Conservation (phyloP, 495 filamentous ascomycete genomes). For the Hyphodiscus hymeniophilus region DNA sequence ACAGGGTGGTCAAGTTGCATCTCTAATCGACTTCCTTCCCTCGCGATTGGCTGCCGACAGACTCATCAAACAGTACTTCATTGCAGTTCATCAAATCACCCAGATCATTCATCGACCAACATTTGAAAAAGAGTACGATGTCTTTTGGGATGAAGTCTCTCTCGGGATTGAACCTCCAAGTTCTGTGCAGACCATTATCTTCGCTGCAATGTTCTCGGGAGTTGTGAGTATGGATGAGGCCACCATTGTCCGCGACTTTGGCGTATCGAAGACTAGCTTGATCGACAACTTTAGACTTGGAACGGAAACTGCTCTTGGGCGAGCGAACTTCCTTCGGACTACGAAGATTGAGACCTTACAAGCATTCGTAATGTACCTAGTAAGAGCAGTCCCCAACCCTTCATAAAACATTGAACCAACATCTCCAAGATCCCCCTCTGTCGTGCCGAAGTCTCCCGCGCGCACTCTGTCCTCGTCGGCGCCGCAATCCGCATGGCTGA, state of each 20-base stretch:
- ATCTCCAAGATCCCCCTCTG: slow-evolving; percentile 70
- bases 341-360: slow-evolving; percentile 65
- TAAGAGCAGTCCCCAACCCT: too few relatives aligned
- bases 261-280: slow-evolving; percentile 40
- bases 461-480: slow-evolving; percentile 61
- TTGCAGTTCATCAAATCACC: slow-evolving; percentile 57
- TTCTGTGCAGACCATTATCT: slow-evolving; percentile 59
- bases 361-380: slow-evolving; percentile 66
- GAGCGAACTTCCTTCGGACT: slow-evolving; percentile 61
- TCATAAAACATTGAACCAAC: too few relatives aligned
- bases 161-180: slow-evolving; percentile 46
- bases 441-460: slow-evolving; percentile 57
- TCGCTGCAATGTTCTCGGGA: slow-evolving; percentile 59
- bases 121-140: slow-evolving; percentile 51
- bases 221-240: slow-evolving; percentile 51
- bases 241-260: slow-evolving; percentile 38
- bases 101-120: slow-evolving; percentile 55
- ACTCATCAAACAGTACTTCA: slow-evolving; percentile 56
- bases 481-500: slow-evolving; percentile 64
- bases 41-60: slow-evolving; percentile 38
- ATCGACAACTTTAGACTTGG: slow-evolving; percentile 53
- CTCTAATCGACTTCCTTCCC: slow-evolving; percentile 49
- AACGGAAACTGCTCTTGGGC: slow-evolving; percentile 53
- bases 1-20: slow-evolving; percentile 31
- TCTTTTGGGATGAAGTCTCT: slow-evolving; percentile 53